Evolutionary conservation across 2,329 filamentous ascomycete genomes (phyloP).

Genomic region (Tolypocladium ophioglossoides): DNA sequence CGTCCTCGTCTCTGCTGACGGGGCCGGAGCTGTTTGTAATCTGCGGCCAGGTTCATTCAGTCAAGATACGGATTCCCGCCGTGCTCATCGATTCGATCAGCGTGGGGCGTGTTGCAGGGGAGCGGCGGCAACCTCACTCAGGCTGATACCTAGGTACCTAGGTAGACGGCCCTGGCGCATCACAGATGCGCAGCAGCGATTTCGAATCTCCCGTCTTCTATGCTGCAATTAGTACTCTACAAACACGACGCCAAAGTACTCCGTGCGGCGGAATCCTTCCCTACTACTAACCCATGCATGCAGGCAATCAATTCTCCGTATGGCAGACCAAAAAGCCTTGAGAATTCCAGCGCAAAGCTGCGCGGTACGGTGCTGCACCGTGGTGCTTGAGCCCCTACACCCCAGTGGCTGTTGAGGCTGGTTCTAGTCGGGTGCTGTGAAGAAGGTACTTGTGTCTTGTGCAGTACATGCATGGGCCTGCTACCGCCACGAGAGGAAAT

Average conservation of each 20-base stretch:
- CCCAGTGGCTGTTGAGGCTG: neutral
- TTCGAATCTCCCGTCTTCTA: neutral
- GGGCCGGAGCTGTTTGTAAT: neutral
- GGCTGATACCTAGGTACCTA: too few relatives aligned
- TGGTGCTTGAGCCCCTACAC: neutral
- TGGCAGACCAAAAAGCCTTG: neutral
- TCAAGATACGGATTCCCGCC: neutral
- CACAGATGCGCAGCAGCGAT: neutral
- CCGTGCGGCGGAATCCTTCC: neutral
- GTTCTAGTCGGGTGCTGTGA: neutral
- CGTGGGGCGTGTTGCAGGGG: neutral
- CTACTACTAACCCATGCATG: constrained; percentile 1
- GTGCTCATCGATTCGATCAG: neutral
- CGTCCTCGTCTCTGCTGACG: neutral
- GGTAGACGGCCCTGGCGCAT: neutral
- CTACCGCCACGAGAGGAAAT: constrained; percentile 1
- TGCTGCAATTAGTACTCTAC: neutral
- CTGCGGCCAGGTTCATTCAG: neutral
- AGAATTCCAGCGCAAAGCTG: neutral
- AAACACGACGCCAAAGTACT: neutral
- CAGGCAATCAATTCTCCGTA: constrained; percentile 3
- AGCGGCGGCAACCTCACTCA: too few relatives aligned
- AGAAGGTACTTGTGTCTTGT: neutral
- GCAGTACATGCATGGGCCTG: constrained; percentile 1
- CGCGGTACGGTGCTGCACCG: neutral